phyloP scores from a whole-genome alignment of 306 rosid species.

The Cicer arietinum region DNA sequence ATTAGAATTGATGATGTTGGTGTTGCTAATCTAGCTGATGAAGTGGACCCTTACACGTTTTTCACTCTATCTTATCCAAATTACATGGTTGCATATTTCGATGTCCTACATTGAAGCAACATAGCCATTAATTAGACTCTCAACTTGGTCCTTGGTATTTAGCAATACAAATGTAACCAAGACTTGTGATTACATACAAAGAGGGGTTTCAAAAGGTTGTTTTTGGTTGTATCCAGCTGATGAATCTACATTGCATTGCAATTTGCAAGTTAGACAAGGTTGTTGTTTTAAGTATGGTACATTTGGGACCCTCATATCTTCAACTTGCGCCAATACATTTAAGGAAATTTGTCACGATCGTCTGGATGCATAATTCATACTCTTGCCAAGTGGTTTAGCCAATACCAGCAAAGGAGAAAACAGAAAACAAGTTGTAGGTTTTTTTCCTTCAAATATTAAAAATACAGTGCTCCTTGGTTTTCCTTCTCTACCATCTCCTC shows the following conservation, averaged over 20 bases:
- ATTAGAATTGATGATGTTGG: constrained; percentile 24
- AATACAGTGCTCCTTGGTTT: neutral
- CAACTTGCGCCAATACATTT: constrained; percentile 33
- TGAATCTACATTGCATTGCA: constrained; percentile 18
- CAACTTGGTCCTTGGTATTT: constrained; percentile 46
- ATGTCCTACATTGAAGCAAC: constrained; percentile 27
- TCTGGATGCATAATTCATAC: neutral
- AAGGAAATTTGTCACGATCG: constrained; percentile 26
- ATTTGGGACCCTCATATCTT: constrained; percentile 33
- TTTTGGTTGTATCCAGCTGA: constrained; percentile 23
- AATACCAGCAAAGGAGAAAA: constrained; percentile 25
- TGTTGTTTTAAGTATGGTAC: constrained; percentile 18
- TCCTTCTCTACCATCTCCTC: neutral
- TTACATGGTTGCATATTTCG: neutral
- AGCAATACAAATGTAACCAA: neutral
- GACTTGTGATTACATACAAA: neutral
- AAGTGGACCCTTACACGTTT: constrained; percentile 42
- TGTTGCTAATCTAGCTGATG: constrained; percentile 11
- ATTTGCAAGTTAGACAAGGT: constrained; percentile 18
- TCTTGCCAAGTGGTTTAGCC: constrained; percentile 26
- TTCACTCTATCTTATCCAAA: constrained; percentile 41
- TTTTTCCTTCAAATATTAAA: neutral
- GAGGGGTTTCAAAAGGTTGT: constrained; percentile 30
- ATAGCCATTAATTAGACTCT: neutral
- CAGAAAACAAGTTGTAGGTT: neutral